phyloP scores from a whole-genome alignment of 2,329 filamentous ascomycete species.

The Periconia macrospinosa region DNA sequence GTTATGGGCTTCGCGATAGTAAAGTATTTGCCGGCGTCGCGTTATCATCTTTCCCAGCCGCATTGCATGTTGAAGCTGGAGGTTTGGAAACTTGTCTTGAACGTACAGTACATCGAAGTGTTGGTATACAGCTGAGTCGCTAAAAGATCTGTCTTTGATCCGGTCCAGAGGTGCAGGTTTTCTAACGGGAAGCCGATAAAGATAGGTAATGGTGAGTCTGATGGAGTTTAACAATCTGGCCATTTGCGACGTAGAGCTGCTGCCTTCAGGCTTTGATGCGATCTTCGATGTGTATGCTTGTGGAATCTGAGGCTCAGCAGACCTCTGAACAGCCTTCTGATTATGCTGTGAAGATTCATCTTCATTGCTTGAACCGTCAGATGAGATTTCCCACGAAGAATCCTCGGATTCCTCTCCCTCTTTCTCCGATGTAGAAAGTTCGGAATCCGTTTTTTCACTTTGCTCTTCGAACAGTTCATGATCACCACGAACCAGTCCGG shows the following conservation, averaged over 20 bases:
- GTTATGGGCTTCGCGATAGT: conserved; percentile 7
- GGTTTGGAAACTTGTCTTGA: conserved; percentile 8
- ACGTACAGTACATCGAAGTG: conserved; percentile 10
- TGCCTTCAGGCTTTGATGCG: neutral
- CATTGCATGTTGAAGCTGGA: neutral
- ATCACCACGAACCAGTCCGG: neutral
- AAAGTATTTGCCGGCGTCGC: conserved; percentile 10
- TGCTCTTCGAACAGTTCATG: neutral
- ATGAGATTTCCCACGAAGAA: conserved; percentile 9
- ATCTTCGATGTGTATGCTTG: no score
- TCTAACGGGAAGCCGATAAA: conserved; percentile 1
- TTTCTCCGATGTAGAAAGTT: neutral
- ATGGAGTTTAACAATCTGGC: conserved; percentile 1
- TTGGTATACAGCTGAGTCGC: conserved; percentile 2
- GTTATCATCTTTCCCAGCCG: conserved; percentile 14
- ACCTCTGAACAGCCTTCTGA: neutral
- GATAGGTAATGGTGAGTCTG: neutral
- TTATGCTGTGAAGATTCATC: no score
- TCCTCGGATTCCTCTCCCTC: conserved; percentile 2
- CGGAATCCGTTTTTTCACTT: neutral
- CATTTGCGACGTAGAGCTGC: neutral
- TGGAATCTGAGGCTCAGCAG: neutral
- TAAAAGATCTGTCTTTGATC: neutral
- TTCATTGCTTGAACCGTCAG: neutral
- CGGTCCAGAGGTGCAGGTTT: conserved; percentile 8